phyloP scores from a whole-genome alignment of 306 rosid species.

The Morella rubra region DNA sequence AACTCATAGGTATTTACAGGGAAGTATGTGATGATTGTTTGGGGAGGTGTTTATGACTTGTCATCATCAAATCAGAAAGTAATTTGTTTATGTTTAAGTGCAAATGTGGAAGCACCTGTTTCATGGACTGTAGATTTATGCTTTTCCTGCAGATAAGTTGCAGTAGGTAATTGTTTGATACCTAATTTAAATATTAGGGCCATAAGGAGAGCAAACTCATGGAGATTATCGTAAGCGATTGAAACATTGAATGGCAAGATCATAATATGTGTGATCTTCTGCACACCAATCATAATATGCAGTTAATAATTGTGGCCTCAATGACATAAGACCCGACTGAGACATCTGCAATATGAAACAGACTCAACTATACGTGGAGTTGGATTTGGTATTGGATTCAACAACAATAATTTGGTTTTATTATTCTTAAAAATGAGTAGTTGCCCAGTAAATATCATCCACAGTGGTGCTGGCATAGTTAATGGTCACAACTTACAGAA shows the following conservation, averaged over 20 bases:
- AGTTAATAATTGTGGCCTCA: background rate
- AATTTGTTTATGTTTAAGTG: conserved; percentile 10
- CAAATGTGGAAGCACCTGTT: conserved; percentile 16
- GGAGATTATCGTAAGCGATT: background rate
- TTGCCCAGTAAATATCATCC: background rate
- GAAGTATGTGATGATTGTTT: no score
- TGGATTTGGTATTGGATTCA: background rate
- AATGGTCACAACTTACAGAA: background rate
- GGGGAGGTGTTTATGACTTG: background rate
- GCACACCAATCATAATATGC: background rate
- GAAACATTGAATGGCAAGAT: background rate
- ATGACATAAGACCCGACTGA: background rate
- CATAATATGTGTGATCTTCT: background rate
- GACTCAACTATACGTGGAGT: background rate
- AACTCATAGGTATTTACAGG: background rate
- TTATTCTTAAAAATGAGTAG: background rate
- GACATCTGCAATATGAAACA: background rate
- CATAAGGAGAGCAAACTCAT: background rate
- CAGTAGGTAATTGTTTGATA: conserved; percentile 14
- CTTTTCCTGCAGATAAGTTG: conserved; percentile 18
- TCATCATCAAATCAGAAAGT: background rate
- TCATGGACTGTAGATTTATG: conserved; percentile 10
- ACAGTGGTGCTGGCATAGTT: background rate
- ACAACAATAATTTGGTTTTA: background rate
- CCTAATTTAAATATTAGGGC: background rate